Percentiles rank a stretch among this genome's conserved stretches.
Evolutionary conservation across 805 yeast genomes (phyloP).

Genomic region (Barnettozyma pratensis): DNA sequence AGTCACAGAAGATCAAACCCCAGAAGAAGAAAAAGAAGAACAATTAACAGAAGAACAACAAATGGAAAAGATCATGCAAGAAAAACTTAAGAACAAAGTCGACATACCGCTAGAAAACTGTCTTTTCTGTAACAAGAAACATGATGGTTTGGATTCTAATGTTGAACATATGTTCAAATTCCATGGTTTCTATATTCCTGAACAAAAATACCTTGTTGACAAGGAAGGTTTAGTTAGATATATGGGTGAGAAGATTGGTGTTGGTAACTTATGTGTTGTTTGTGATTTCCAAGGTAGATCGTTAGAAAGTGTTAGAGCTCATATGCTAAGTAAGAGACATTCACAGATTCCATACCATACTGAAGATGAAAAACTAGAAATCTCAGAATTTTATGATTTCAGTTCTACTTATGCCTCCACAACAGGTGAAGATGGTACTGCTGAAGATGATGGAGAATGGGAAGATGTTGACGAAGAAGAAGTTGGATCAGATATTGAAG

Average conservation of each 20-base stretch:
- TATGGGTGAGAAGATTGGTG: slow-evolving; percentile 84
- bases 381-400: slow-evolving; percentile 90
- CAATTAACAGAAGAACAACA: slow-evolving; percentile 33
- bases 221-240: slow-evolving; percentile 70
- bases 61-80: slow-evolving; percentile 32
- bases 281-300: slow-evolving; percentile 84
- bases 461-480: slow-evolving; percentile 35
- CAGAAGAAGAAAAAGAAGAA: slow-evolving; percentile 21
- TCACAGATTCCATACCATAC: slow-evolving; percentile 85
- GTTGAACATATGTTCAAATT: slow-evolving; percentile 68
- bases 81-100: slow-evolving; percentile 35
- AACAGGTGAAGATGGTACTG: slow-evolving; percentile 13
- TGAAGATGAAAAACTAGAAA: slow-evolving; percentile 78
- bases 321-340: slow-evolving; percentile 84
- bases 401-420: slow-evolving; percentile 51
- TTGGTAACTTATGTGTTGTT: slow-evolving; percentile 83
- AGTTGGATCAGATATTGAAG: slow-evolving; percentile 28
- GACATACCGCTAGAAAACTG: slow-evolving; percentile 48
- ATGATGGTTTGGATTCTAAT: slow-evolving; percentile 44
- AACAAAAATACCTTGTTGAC: slow-evolving; percentile 63
- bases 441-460: slow-evolving; percentile 28
- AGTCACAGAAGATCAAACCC: slow-evolving; percentile 1
- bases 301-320: slow-evolving; percentile 84
- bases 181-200: slow-evolving; percentile 91
- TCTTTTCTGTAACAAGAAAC: slow-evolving; percentile 46